Evolutionary conservation across 768 basidiomycete genomes (phyloP).

Genomic region (Hygrophorus pudorinus): DNA sequence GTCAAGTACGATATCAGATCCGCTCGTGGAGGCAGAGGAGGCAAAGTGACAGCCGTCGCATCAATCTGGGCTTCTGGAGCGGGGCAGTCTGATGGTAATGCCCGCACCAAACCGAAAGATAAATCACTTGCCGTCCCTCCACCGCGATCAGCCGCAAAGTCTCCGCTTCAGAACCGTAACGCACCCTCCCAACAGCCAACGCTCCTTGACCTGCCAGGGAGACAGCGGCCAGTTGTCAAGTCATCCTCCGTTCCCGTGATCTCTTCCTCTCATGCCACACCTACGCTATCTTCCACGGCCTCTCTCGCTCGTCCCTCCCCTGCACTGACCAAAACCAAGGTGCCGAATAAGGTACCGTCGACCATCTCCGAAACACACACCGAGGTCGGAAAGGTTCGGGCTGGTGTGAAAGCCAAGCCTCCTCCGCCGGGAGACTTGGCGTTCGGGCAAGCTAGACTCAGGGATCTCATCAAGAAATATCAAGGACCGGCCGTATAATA

Average conservation of each 20-base stretch:
- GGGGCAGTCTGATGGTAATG: neutral
- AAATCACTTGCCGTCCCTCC: constrained; percentile 1
- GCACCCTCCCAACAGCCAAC: neutral
- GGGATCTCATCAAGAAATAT: constrained; percentile 78
- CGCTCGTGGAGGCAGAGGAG: constrained; percentile 69
- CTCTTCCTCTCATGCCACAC: constrained; percentile 64
- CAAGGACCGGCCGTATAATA: constrained; percentile 32
- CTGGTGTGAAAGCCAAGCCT: constrained; percentile 5
- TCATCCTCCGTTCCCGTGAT: constrained; percentile 57
- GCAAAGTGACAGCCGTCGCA: constrained; percentile 62
- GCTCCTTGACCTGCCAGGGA: constrained; percentile 7
- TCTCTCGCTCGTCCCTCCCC: constrained; percentile 50
- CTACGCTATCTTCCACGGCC: constrained; percentile 66
- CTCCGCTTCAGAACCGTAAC: neutral
- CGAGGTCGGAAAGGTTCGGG: constrained; percentile 8
- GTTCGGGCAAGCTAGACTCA: constrained; percentile 67
- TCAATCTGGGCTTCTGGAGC: constrained; percentile 64
- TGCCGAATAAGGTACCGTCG: constrained; percentile 24
- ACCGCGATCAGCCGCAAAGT: constrained; percentile 5
- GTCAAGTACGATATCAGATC: constrained; percentile 66
- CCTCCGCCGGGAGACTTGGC: constrained; percentile 38
- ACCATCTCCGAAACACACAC: constrained; percentile 22
- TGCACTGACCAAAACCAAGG: constrained; percentile 10
- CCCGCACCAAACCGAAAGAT: neutral
- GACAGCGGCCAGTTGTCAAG: constrained; percentile 36